These are phyloP conservation scores for Calycina herbarum DNA, from an alignment of 2,329 filamentous ascomycete genomes.

Conservation along the genomic window DNA sequence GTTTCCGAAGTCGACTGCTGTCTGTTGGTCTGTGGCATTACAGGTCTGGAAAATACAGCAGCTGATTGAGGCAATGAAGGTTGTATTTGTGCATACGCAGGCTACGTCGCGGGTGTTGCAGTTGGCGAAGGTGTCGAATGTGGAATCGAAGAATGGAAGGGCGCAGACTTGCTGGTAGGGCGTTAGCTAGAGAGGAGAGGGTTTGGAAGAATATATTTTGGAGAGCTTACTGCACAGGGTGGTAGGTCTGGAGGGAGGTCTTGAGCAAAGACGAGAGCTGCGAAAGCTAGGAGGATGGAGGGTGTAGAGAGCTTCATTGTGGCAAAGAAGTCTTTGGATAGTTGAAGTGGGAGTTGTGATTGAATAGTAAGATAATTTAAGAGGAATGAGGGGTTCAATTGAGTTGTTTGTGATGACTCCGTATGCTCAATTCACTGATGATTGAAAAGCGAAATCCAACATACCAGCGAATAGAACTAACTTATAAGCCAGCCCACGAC, in stretches of 20 bases:
- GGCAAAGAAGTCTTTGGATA: neutral
- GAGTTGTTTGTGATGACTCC: neutral
- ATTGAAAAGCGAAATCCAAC: neutral
- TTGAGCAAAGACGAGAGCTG: slow-evolving; percentile 4
- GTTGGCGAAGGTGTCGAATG: slow-evolving; percentile 6
- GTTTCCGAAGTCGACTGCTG: slow-evolving; percentile 3
- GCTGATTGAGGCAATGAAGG: slow-evolving; percentile 12
- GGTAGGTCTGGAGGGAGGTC: slow-evolving; percentile 13
- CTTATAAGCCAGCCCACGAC: neutral
- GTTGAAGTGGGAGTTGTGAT: neutral
- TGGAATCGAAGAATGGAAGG: slow-evolving; percentile 10
- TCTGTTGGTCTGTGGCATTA: slow-evolving; percentile 11
- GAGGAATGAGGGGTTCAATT: neutral
- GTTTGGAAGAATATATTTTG: neutral
- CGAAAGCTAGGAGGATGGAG: slow-evolving; percentile 10
- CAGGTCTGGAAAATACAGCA: slow-evolving; percentile 13
- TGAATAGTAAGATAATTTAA: neutral
- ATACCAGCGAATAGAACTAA: slow-evolving; percentile 1
- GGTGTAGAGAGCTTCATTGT: neutral
- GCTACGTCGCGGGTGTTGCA: slow-evolving; percentile 11
- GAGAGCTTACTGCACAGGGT: slow-evolving; percentile 12
- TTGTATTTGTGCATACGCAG: slow-evolving; percentile 11
- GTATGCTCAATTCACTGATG: neutral
- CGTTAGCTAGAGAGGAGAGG: neutral
- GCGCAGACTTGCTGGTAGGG: slow-evolving; percentile 13